Evolutionary conservation across 257 asterid species (phyloP), one percentile per base, ranked within the genome.

Genomic region (Solanum chaucha): DNA sequence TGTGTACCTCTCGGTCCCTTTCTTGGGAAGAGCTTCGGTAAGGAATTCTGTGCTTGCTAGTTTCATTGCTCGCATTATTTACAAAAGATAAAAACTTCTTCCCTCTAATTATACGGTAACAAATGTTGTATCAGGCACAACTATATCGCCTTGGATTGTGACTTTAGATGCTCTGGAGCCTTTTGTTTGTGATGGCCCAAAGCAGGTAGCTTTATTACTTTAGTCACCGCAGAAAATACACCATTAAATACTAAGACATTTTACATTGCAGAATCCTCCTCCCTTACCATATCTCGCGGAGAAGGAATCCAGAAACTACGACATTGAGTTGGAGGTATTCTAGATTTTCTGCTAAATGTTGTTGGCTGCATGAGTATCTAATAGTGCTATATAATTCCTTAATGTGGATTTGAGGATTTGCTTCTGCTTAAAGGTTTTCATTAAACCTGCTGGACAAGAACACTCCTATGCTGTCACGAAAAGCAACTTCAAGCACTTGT

Each of bases 1-100:
- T 95, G 93, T 89, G 92, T 97, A 59, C 99, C 98, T 73, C 98
- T 97, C 28, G 99, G 99, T 84, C 99, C 99, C 36, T 97, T 97
- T 91, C 95, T 97, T 81, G 98, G 99, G 48, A 97, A 97, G 92
- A 97, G 95, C 88, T 97, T 97, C 89, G 95, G 99, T 97, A 92
- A 92, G 93, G 38, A 87, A 86, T 86, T 84, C 9, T 72, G 17
- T 64, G 65, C 68, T 36, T 81, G 36, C 71, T 70, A 22, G 14
- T 67, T 68, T 32, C 58, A 14, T 22, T 80, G 64, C 20, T 74
- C 19, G 10, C 55, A 74, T 74, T 0, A 36, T 5, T 73, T 35
- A 24, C 48, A 35, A 35, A 32, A 36, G 55, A 20, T 22, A 74
- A 51, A 51, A 17, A 15, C 3, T 4, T 64, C 75, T 83, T 83